A percentile compares a stretch with the other conserved stretches of the same genome.
Conservation (phyloP, 106 monocot species). For the Triglochin maritima region DNA sequence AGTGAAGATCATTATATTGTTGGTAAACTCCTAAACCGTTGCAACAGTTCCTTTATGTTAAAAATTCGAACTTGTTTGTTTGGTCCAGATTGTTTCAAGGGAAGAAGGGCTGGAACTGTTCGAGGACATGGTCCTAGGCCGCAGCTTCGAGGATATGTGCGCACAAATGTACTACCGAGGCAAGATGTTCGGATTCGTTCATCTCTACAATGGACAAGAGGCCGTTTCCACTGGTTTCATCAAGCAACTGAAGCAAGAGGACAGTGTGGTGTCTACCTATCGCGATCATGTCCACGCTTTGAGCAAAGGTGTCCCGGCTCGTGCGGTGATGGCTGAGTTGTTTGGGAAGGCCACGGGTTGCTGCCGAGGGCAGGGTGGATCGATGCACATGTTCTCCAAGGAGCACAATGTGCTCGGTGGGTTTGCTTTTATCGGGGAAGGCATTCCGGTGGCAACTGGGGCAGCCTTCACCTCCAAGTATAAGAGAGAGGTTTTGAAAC, state of each 20-base stretch:
- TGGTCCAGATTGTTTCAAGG: slow-evolving; percentile 35
- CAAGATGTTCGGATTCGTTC: slow-evolving; percentile 99
- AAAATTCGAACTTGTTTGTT: no score
- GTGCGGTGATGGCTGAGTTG: slow-evolving; percentile 89
- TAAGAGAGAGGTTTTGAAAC: slow-evolving; percentile 68
- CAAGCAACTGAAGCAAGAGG: slow-evolving; percentile 40
- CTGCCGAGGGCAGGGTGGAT: slow-evolving; percentile 96
- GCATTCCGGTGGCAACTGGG: slow-evolving; percentile 91
- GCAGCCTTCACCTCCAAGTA: slow-evolving; percentile 83
- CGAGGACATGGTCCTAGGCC: slow-evolving; percentile 92
- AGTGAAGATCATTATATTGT: no score
- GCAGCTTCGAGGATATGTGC: slow-evolving; percentile 94
- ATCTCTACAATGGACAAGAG: slow-evolving; percentile 96
- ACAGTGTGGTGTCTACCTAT: slow-evolving; percentile 84
- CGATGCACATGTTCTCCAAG: slow-evolving; percentile 98
- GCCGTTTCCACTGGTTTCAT: slow-evolving; percentile 97
- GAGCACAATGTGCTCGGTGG: slow-evolving; percentile 76
- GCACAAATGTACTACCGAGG: slow-evolving; percentile 98
- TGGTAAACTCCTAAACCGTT: no score
- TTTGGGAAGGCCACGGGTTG: slow-evolving; percentile 98
- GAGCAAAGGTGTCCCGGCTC: slow-evolving; percentile 83
- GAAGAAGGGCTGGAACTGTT: slow-evolving; percentile 79
- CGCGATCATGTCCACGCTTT: slow-evolving; percentile 95
- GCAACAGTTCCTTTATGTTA: no score
- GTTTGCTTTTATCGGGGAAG: slow-evolving; percentile 96